phyloP scores from a whole-genome alignment of 2,329 filamentous ascomycete species.

The Macrophomina pseudophaseolina region DNA sequence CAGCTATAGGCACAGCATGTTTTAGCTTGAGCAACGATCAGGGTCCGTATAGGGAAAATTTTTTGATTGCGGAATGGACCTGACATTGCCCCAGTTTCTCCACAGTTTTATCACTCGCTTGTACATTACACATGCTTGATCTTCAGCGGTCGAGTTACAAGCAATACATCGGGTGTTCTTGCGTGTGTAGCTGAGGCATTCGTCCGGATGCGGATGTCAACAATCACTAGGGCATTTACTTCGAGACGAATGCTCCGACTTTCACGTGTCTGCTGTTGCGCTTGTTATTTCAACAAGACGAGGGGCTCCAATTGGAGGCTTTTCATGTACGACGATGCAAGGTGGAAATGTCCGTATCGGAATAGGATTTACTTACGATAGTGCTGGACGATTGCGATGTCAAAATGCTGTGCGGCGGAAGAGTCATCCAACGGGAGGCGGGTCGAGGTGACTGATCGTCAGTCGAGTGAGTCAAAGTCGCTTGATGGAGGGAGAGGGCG shows the following conservation, averaged over 20 bases:
- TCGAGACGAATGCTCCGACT: too few species aligned
- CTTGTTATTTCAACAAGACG: too few species aligned
- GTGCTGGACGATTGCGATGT: too few species aligned
- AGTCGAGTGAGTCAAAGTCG: neutral
- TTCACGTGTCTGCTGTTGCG: too few species aligned
- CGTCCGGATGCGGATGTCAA: too few species aligned
- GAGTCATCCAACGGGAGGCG: conserved; percentile 11
- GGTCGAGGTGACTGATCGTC: neutral
- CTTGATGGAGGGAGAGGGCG: neutral
- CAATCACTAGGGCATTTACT: too few species aligned
- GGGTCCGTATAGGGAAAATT: neutral
- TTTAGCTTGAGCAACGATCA: conserved; percentile 1
- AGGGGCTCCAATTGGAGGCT: neutral
- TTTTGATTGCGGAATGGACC: conserved; percentile 17
- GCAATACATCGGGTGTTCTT: too few species aligned
- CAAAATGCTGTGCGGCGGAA: neutral
- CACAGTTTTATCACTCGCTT: conserved; percentile 18
- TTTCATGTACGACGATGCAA: neutral
- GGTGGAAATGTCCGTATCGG: too few species aligned
- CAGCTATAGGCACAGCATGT: neutral
- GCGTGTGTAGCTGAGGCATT: too few species aligned
- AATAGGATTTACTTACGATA: too few species aligned
- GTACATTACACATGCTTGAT: neutral
- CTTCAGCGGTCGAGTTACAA: neutral
- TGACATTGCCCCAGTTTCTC: conserved; percentile 16